Conservation (phyloP, 345 rosid species). For the Dovyalis caffra region DNA sequence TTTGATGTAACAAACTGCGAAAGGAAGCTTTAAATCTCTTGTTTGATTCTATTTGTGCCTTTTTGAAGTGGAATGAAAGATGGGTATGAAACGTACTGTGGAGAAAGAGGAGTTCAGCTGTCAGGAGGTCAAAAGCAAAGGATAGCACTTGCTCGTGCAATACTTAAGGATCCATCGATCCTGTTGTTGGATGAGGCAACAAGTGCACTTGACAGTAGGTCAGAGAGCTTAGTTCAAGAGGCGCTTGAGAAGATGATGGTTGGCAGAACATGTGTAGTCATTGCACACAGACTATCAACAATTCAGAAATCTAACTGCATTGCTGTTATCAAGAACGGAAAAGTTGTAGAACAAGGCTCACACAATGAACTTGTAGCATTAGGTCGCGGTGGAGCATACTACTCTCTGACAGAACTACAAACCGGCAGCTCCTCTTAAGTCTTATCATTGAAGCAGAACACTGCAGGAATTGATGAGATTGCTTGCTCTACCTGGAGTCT, state of each 20-base stretch:
- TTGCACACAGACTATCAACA: conserved; percentile 61
- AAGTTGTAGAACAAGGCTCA: conserved; percentile 52
- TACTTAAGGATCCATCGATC: conserved; percentile 60
- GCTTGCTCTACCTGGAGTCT: too few relatives aligned
- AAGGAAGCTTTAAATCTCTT: not conserved
- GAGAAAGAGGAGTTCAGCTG: conserved; percentile 65
- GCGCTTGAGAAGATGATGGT: conserved; percentile 73
- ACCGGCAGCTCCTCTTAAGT: conserved; percentile 32
- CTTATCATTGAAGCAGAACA: conserved; percentile 15
- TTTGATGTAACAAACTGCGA: not conserved
- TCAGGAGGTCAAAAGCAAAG: conserved; percentile 80
- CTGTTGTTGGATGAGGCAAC: conserved; percentile 74
- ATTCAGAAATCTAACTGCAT: conserved; percentile 55
- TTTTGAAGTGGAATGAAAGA: conserved; percentile 61
- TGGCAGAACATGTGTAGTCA: conserved; percentile 44
- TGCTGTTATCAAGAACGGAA: conserved; percentile 52
- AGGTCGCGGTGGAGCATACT: conserved; percentile 40
- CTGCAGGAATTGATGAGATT: not conserved
- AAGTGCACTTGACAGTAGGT: conserved; percentile 64
- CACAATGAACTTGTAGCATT: conserved; percentile 49
- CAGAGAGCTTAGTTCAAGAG: conserved; percentile 56
- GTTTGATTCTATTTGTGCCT: not conserved
- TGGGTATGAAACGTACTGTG: conserved; percentile 58
- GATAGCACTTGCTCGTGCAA: conserved; percentile 70
- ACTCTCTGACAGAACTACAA: conserved; percentile 42